Evolutionary conservation across 106 monocot genomes (phyloP).

Genomic region (Gastrodia elata): DNA sequence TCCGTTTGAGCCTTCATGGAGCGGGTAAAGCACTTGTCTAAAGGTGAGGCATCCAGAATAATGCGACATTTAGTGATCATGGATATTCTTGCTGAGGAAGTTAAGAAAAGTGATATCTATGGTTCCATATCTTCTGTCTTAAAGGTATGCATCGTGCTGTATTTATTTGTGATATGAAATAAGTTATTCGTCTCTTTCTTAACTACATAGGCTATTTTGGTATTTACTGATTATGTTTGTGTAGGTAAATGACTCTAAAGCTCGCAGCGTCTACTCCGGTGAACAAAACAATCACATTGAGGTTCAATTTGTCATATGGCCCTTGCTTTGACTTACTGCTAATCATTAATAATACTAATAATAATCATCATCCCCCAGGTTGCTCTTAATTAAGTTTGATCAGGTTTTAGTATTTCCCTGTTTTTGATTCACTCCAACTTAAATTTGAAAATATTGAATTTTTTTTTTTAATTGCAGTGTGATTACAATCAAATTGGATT

Average conservation of each 20-base stretch:
- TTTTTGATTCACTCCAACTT: too few relatives aligned
- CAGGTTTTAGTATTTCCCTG: too few relatives aligned
- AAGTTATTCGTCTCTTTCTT: neutral
- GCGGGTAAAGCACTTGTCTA: conserved; percentile 74
- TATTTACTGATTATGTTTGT: conserved; percentile 10
- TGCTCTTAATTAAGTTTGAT: too few relatives aligned
- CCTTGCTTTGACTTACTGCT: too few relatives aligned
- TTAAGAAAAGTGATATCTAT: conserved; percentile 89
- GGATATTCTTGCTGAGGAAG: conserved; percentile 82
- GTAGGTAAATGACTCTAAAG: conserved; percentile 71
- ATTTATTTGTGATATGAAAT: neutral
- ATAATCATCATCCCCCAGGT: too few relatives aligned
- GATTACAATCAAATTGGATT: too few relatives aligned
- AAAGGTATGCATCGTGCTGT: conserved; percentile 35
- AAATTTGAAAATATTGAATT: too few relatives aligned
- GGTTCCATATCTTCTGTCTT: conserved; percentile 84
- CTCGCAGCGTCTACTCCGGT: conserved; percentile 30
- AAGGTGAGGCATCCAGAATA: conserved; percentile 79
- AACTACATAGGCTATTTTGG: neutral
- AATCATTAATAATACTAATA: too few relatives aligned
- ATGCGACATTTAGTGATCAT: conserved; percentile 75
- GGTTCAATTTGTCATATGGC: conserved; percentile 25
- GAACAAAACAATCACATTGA: conserved; percentile 42
- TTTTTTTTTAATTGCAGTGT: too few relatives aligned
- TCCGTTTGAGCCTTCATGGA: conserved; percentile 74